Percentiles rank a stretch among this genome's conserved stretches.
These are phyloP conservation scores for Leptographium flavum DNA, from an alignment of 2,329 filamentous ascomycete genomes.

Conservation along the genomic window DNA sequence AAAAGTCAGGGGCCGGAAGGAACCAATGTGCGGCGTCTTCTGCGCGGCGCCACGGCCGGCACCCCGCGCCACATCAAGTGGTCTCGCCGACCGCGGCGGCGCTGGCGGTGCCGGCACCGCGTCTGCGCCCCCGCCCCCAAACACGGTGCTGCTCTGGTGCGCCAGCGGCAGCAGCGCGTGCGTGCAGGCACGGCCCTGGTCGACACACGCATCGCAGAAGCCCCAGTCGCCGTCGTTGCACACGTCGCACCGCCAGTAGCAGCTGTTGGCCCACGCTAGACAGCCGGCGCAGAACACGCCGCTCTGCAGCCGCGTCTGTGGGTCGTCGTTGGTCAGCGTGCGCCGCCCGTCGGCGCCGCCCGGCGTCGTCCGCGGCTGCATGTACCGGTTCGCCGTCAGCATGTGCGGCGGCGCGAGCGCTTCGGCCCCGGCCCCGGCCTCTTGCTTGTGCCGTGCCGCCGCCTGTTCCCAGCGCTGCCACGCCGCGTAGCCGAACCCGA, in stretches of 20 bases:
- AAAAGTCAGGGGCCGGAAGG: constrained; percentile 57
- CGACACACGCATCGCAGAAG: constrained; percentile 79
- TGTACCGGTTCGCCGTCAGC: constrained; percentile 42
- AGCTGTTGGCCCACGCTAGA: constrained; percentile 57
- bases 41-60: constrained; percentile 26
- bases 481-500: constrained; percentile 67
- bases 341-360: constrained; percentile 33
- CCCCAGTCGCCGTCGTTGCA: constrained; percentile 95
- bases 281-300: constrained; percentile 80
- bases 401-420: constrained; percentile 38
- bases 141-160: constrained; percentile 27
- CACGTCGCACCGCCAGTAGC: constrained; percentile 76
- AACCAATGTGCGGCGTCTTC: constrained; percentile 28
- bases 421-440: constrained; percentile 16
- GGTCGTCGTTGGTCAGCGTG: constrained; percentile 52
- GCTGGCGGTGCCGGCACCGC: constrained; percentile 28
- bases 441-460: constrained; percentile 9
- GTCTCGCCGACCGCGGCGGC: constrained; percentile 33
- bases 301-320: constrained; percentile 51
- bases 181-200: constrained; percentile 65
- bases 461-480: constrained; percentile 50
- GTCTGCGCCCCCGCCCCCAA: constrained; percentile 10
- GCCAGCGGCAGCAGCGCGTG: constrained; percentile 68
- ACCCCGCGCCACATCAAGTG: too few species aligned
- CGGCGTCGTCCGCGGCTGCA: constrained; percentile 24